Percentiles rank a stretch among this genome's conserved stretches.
phyloP scores from a whole-genome alignment of 768 basidiomycete species.

The Boletus sensibilis region DNA sequence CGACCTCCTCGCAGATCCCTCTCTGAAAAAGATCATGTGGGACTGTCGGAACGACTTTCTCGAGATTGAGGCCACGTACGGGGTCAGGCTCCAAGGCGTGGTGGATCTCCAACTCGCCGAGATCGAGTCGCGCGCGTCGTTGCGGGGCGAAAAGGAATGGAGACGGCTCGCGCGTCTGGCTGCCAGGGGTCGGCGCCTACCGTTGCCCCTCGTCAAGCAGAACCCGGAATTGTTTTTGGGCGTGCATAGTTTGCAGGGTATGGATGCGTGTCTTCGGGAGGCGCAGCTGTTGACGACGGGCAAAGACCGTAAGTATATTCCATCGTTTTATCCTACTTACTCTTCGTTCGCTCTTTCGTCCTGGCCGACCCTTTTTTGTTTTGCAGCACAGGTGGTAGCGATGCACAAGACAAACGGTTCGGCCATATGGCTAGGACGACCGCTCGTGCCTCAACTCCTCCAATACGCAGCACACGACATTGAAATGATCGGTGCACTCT shows the following conservation, averaged over 20 bases:
- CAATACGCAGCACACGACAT: conserved; percentile 45
- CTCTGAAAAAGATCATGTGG: conserved; percentile 40
- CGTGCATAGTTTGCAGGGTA: conserved; percentile 37
- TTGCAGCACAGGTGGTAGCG: conserved; percentile 35
- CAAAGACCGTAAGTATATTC: conserved; percentile 34
- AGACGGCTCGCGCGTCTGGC: conserved; percentile 29
- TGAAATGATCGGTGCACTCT: conserved; percentile 37
- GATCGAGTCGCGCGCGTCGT: conserved; percentile 27
- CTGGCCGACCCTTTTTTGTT: neutral
- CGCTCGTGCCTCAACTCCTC: conserved; percentile 36
- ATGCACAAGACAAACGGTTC: conserved; percentile 36
- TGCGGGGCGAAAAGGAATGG: conserved; percentile 29
- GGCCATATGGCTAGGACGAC: conserved; percentile 36
- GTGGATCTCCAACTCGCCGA: conserved; percentile 45
- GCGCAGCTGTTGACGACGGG: conserved; percentile 23
- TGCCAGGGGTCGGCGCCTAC: conserved; percentile 24
- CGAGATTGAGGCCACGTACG: conserved; percentile 33
- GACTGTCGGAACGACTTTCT: conserved; percentile 43
- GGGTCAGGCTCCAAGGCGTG: conserved; percentile 31
- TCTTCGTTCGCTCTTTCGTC: neutral
- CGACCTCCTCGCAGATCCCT: conserved; percentile 28
- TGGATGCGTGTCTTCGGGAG: conserved; percentile 35
- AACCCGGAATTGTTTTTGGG: conserved; percentile 27
- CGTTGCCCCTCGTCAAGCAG: conserved; percentile 22
- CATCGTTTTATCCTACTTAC: neutral